Evolutionary conservation across 371 early-diverging fungal species (phyloP), one percentile per base, ranked within the genome.

Genomic region (Globomyces sp.): DNA sequence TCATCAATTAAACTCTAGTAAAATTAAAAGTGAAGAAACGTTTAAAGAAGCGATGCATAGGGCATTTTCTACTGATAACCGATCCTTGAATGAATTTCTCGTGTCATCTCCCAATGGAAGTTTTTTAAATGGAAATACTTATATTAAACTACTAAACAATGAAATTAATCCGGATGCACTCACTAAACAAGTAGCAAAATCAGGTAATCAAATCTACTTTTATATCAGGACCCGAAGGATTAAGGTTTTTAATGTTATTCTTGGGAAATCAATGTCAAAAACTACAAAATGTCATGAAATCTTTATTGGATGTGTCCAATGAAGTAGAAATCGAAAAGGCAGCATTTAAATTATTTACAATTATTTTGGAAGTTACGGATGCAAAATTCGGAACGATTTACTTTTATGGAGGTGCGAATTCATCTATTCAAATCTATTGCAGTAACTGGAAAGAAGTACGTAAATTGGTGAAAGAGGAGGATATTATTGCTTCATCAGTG

Each of bases 121-220:
- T 43, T 48, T 55, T 51, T 58, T 69, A 46, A 77, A 77, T 63
- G 50, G 71, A 0, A 76, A 77, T 62, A 57, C 76, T 2, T 81
- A 81, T 66, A 72, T 73, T 45, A 75, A 75, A 65, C 77, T 81
- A 13, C 68, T 81, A 13, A 72, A 77, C 67, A 59, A 68, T 24
- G 43, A 50, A 9, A 68, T 64, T 53, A 64, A 74, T 61, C 47
- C 69, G 2, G 37, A 68, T 10, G 52, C 66, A 3, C 37, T 77
- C 24, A 57, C 71, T 13, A 73, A 65, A 64, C 77, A 79, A 41
- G 46, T 70, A 4, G 50, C 68, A 5, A 48, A 10, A 13, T 55
- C 68, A 4, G 24, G 24, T 24, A 24, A 24, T 0, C 24, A 0
- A 24, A 24, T 24, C 24, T 24, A 24, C 24, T 24, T 24, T 24